Percentiles rank a stretch among this genome's conserved stretches.
Conservation (phyloP, 257 asterid genomes). For the Orobanche coerulescens region DNA sequence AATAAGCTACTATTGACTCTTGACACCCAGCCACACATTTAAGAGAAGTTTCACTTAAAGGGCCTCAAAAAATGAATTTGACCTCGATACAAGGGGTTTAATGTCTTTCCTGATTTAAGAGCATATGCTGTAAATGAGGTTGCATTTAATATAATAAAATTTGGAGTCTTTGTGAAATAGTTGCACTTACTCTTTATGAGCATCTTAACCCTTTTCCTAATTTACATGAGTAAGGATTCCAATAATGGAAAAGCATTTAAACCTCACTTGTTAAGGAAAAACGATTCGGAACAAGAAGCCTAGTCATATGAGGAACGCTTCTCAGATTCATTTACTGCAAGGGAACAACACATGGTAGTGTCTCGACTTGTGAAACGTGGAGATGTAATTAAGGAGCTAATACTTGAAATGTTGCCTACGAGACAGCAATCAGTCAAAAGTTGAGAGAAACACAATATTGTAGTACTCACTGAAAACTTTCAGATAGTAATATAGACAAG, state of each 20-base stretch:
- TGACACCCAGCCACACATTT: slow-evolving; percentile 7
- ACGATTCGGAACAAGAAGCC: slow-evolving; percentile 2
- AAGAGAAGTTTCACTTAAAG: slow-evolving; percentile 1
- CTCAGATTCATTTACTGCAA: slow-evolving; percentile 3
- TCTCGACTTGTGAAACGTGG: slow-evolving; percentile 2
- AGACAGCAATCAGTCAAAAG: background rate
- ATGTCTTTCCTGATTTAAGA: background rate
- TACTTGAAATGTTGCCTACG: slow-evolving; percentile 12
- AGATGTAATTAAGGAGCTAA: slow-evolving; percentile 2
- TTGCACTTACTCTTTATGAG: background rate
- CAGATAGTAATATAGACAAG: background rate
- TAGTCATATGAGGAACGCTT: background rate
- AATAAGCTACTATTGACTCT: slow-evolving; percentile 1
- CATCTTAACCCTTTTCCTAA: background rate
- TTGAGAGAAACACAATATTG: background rate
- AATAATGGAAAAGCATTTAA: slow-evolving; percentile 1
- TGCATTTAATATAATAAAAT: background rate
- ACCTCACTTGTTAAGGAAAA: background rate
- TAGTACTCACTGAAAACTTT: background rate
- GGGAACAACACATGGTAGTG: background rate
- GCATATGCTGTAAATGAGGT: background rate
- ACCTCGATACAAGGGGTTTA: background rate
- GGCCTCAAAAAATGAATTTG: slow-evolving; percentile 5
- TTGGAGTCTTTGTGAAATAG: background rate
- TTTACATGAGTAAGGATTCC: slow-evolving; percentile 7